Percentiles rank a stretch among this genome's conserved stretches.
Conservation (phyloP, 495 filamentous ascomycete genomes). For the Trichocladium uniseriatum region DNA sequence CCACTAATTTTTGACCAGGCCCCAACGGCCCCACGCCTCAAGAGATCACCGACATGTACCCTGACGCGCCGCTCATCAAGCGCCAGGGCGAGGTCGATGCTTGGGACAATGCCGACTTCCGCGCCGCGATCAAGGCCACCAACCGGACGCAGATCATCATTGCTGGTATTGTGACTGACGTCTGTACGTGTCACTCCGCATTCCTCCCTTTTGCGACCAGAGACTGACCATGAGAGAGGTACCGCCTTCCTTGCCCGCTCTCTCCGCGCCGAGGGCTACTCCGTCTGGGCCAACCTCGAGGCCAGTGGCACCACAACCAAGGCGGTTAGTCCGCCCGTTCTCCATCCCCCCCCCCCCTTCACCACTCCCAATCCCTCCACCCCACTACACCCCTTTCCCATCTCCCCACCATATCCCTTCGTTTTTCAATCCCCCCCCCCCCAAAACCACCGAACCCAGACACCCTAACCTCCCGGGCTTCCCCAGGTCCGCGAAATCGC, state of each 20-base stretch:
- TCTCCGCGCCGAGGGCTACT: conserved; percentile 60
- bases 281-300: conserved; percentile 70
- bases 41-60: conserved; percentile 61
- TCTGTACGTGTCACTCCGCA: no score
- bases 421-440: no score
- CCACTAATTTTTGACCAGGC: conserved; percentile 23
- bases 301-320: conserved; percentile 50
- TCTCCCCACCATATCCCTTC: no score
- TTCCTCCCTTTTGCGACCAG: no score
- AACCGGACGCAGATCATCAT: conserved; percentile 64
- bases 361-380: no score
- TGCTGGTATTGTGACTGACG: conserved; percentile 67
- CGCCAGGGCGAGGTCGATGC: conserved; percentile 71
- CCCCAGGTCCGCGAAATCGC: conserved; percentile 43
- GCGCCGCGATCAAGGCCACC: conserved; percentile 54
- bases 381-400: no score
- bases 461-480: no score
- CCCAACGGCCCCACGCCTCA: conserved; percentile 64
- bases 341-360: no score
- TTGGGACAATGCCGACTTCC: conserved; percentile 70
- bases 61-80: conserved; percentile 54
- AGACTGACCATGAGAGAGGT: no score
- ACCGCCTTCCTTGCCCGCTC: conserved; percentile 67
- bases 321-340: no score
- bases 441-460: no score